phyloP scores from a whole-genome alignment of 371 early-diverging fungal genomes.

The Syncephalastrum racemosum region DNA sequence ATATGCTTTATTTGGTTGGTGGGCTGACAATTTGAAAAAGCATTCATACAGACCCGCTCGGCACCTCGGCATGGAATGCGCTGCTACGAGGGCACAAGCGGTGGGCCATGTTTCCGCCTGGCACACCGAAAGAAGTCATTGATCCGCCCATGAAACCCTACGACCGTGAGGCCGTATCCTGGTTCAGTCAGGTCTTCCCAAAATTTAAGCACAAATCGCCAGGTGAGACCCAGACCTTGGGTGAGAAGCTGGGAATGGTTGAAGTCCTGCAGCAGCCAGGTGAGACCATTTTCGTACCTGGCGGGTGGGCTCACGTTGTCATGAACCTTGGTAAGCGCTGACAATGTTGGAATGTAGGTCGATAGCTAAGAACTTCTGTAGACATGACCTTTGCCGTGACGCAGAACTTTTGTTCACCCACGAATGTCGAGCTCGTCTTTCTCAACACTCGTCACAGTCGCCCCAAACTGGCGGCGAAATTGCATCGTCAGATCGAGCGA shows the following conservation, averaged over 20 bases:
- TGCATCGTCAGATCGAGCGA: slow-evolving; percentile 46
- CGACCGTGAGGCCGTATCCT: slow-evolving; percentile 78
- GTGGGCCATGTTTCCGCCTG: slow-evolving; percentile 76
- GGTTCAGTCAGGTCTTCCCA: slow-evolving; percentile 78
- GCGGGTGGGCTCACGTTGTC: slow-evolving; percentile 85
- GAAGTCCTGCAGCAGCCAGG: slow-evolving; percentile 77
- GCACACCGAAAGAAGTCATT: slow-evolving; percentile 50
- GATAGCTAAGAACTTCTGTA: slow-evolving; percentile 17
- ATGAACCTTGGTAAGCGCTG: slow-evolving; percentile 67
- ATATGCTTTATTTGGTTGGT: slow-evolving; percentile 2
- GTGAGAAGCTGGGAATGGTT: slow-evolving; percentile 67
- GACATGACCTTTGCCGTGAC: slow-evolving; percentile 82
- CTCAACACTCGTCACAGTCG: slow-evolving; percentile 67
- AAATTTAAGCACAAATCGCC: slow-evolving; percentile 33
- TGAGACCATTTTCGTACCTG: slow-evolving; percentile 85
- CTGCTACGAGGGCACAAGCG: slow-evolving; percentile 65
- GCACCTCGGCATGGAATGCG: slow-evolving; percentile 73
- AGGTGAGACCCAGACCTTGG: slow-evolving; percentile 35
- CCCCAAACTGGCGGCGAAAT: slow-evolving; percentile 66
- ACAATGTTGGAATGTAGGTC: too few relatives aligned
- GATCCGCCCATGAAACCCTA: slow-evolving; percentile 63
- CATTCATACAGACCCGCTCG: slow-evolving; percentile 66
- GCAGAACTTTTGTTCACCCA: slow-evolving; percentile 78
- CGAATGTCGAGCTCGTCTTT: slow-evolving; percentile 76
- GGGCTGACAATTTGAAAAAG: slow-evolving; percentile 8